phyloP scores from a whole-genome alignment of 1,284 basidiomycete genomes.

The Gomphus sp. region DNA sequence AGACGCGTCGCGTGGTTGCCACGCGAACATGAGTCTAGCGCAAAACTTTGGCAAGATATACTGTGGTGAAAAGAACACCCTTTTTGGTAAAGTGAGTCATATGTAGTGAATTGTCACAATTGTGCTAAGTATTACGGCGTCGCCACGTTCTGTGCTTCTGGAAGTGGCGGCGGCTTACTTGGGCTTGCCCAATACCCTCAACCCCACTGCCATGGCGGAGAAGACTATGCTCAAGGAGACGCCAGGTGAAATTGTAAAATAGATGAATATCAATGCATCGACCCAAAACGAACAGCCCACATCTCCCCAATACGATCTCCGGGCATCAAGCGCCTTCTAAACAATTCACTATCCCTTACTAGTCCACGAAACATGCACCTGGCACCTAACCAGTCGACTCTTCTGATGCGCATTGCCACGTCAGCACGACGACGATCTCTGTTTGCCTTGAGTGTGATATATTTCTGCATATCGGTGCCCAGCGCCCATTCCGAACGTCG shows the following conservation, averaged over 20 bases:
- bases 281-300: slow-evolving; percentile 14
- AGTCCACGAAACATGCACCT: slow-evolving; percentile 16
- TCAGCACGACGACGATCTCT: slow-evolving; percentile 12
- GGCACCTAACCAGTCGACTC: slow-evolving; percentile 15
- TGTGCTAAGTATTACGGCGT: background rate
- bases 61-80: background rate
- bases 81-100: background rate
- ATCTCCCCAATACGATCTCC: slow-evolving; percentile 13
- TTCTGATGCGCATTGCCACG: slow-evolving; percentile 8
- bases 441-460: slow-evolving; percentile 12
- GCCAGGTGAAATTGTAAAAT: background rate
- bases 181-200: background rate
- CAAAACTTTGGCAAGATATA: background rate
- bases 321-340: slow-evolving; percentile 11
- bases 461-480: slow-evolving; percentile 11
- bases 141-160: background rate
- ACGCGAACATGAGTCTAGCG: slow-evolving; percentile 16
- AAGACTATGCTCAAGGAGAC: background rate
- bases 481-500: slow-evolving; percentile 14
- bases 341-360: slow-evolving; percentile 12
- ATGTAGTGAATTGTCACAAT: background rate
- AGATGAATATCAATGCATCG: background rate
- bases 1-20: slow-evolving; percentile 14
- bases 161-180: background rate
- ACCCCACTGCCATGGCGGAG: background rate